These are phyloP conservation scores for Oxytropis ochrocephala DNA, from an alignment of 306 rosid genomes.

Conservation along the genomic window DNA sequence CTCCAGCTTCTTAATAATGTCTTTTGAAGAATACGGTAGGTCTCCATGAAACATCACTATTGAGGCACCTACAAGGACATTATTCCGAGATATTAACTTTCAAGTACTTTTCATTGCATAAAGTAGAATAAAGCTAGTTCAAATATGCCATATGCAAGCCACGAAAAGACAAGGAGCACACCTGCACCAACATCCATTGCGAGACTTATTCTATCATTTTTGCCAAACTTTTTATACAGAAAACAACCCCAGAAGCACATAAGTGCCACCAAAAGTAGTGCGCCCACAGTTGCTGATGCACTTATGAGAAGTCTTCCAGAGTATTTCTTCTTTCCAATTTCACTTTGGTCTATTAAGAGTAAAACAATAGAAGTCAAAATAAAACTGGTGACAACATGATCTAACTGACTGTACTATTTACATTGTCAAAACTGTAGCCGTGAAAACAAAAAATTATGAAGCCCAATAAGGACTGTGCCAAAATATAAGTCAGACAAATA, in stretches of 20 bases:
- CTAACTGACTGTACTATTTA: slow-evolving; percentile 4
- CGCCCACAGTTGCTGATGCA: slow-evolving; percentile 99
- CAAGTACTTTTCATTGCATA: slow-evolving; percentile 7
- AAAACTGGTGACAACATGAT: slow-evolving; percentile 1
- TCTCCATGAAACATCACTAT: slow-evolving; percentile 98
- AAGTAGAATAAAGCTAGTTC: slow-evolving; percentile 12
- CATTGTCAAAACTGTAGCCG: not conserved
- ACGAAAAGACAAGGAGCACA: slow-evolving; percentile 31
- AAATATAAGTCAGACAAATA: slow-evolving; percentile 6
- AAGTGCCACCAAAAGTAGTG: slow-evolving; percentile 94
- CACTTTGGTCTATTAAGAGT: slow-evolving; percentile 48
- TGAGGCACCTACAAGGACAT: slow-evolving; percentile 67
- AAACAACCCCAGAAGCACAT: slow-evolving; percentile 99
- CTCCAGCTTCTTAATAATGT: slow-evolving; percentile 90
- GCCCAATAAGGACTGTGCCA: slow-evolving; percentile 5
- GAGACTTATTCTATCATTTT: slow-evolving; percentile 56
- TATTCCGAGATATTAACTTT: slow-evolving; percentile 22
- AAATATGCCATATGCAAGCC: slow-evolving; percentile 16
- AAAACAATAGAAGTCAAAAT: slow-evolving; percentile 11
- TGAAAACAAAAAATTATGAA: slow-evolving; percentile 1
- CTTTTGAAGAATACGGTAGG: slow-evolving; percentile 96
- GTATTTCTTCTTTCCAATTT: slow-evolving; percentile 67
- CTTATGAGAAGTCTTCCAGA: slow-evolving; percentile 90
- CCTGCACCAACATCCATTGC: slow-evolving; percentile 90
- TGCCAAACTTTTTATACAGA: slow-evolving; percentile 86